Conservation (phyloP, 1,284 basidiomycete genomes). For the Moesziomyces sp. region DNA sequence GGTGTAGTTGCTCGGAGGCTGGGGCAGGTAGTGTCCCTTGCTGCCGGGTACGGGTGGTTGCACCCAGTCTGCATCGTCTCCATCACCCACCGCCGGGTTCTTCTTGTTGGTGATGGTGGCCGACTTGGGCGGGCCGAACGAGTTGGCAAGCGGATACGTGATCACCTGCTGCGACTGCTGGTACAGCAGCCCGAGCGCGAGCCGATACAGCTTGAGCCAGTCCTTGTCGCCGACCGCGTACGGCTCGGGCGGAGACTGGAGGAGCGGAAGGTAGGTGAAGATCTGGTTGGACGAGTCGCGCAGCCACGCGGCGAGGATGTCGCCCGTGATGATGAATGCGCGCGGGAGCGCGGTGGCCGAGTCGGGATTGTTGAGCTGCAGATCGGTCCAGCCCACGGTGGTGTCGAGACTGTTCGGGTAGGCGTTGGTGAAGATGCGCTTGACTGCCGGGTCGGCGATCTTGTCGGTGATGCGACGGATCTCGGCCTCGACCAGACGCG, state of each 20-base stretch:
- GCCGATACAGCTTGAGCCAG: conserved; percentile 50
- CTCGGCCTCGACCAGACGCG: conserved; percentile 44
- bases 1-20: conserved; percentile 38
- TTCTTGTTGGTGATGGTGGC: conserved; percentile 44
- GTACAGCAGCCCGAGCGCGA: conserved; percentile 47
- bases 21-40: conserved; percentile 28
- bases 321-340: conserved; percentile 54
- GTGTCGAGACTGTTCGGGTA: conserved; percentile 55
- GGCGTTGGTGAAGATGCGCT: conserved; percentile 44
- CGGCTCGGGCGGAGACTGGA: conserved; percentile 19
- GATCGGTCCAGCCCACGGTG: conserved; percentile 51
- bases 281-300: conserved; percentile 51
- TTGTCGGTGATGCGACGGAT: conserved; percentile 31
- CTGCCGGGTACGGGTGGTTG: conserved; percentile 36
- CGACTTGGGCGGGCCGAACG: conserved; percentile 48
- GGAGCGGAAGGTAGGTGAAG: conserved; percentile 41
- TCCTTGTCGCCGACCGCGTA: conserved; percentile 29
- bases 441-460: conserved; percentile 45
- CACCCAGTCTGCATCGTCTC: conserved; percentile 40
- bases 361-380: conserved; percentile 36
- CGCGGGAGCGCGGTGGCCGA: conserved; percentile 39
- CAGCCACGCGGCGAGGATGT: conserved; percentile 52
- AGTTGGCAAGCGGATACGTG: conserved; percentile 43
- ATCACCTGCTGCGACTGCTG: conserved; percentile 51
- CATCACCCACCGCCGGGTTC: conserved; percentile 34